These are phyloP conservation scores for Fraxinus excelsior DNA, from an alignment of 257 asterid genomes.

Conservation along the genomic window DNA sequence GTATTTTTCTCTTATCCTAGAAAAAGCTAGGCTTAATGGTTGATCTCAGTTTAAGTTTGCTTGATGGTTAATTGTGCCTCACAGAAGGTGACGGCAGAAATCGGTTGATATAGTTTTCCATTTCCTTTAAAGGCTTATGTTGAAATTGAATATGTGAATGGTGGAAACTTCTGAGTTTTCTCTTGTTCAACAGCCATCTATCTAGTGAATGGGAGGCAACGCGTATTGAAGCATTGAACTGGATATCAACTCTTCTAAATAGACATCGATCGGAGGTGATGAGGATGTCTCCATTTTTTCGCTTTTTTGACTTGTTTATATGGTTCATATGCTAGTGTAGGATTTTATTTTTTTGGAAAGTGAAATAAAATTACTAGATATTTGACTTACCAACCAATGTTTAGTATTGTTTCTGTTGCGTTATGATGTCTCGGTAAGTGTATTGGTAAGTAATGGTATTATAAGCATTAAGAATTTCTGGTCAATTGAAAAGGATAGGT, in stretches of 20 bases:
- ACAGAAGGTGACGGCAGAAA: conserved; percentile 6
- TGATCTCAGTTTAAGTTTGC: conserved; percentile 15
- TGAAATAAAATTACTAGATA: not conserved
- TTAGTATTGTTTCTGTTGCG: not conserved
- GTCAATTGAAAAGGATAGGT: not conserved
- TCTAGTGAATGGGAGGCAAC: conserved; percentile 85
- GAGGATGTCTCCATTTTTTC: not conserved
- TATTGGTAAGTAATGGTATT: not conserved
- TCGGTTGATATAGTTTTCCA: conserved; percentile 11
- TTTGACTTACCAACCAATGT: not conserved
- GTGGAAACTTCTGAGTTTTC: not conserved
- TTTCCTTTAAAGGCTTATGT: conserved; percentile 4
- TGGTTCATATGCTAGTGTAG: not conserved
- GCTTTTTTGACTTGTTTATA: not conserved
- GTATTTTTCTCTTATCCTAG: conserved; percentile 39
- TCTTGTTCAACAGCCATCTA: conserved; percentile 62
- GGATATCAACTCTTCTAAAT: conserved; percentile 54
- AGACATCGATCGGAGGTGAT: not conserved
- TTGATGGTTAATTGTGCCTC: conserved; percentile 20
- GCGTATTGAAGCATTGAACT: not conserved
- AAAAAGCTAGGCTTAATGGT: conserved; percentile 11
- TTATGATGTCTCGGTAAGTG: not conserved
- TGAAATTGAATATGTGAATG: conserved; percentile 6
- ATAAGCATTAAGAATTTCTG: not conserved
- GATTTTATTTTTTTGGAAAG: not conserved